A percentile compares a stretch with the other conserved stretches of the same genome.
These are phyloP conservation scores for Starmerella potacharoeniae DNA, from an alignment of 805 yeast genomes.

Conservation along the genomic window DNA sequence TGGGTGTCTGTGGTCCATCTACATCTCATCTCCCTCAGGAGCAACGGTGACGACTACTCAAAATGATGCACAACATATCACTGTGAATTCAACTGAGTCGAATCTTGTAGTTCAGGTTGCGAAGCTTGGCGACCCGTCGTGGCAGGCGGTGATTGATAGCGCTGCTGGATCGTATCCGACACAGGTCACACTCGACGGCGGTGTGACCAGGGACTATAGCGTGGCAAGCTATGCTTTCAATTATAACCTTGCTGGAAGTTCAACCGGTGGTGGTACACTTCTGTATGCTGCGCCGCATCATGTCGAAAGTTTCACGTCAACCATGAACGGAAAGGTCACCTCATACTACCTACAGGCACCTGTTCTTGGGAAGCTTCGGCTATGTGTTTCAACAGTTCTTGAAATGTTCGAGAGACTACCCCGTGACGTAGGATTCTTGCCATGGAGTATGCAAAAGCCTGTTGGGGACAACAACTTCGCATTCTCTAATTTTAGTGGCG, in stretches of 20 bases:
- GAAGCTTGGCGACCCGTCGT: conserved; percentile 31
- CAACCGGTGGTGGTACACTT: conserved; percentile 35
- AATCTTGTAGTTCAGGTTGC: conserved; percentile 23
- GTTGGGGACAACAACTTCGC: conserved; percentile 28
- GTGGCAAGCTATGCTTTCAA: conserved; percentile 39
- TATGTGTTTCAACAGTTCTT: conserved; percentile 29
- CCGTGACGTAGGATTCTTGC: conserved; percentile 39
- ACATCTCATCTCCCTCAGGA: conserved; percentile 34
- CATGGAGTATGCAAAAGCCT: conserved; percentile 39
- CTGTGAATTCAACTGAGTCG: conserved; percentile 35
- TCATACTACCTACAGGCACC: conserved; percentile 37
- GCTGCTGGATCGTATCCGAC: conserved; percentile 62
- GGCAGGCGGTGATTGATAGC: conserved; percentile 40
- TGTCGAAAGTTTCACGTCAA: conserved; percentile 34
- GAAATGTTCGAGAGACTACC: conserved; percentile 34
- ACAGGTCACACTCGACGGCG: conserved; percentile 39
- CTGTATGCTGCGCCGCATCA: conserved; percentile 66
- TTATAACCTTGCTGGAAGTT: conserved; percentile 42
- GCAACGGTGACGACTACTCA: conserved; percentile 29
- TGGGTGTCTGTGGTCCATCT: conserved; percentile 40
- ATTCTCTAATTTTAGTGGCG: conserved; percentile 33
- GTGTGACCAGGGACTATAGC: conserved; percentile 29
- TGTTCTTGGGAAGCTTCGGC: conserved; percentile 34
- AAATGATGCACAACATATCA: conserved; percentile 34
- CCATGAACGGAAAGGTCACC: conserved; percentile 29